Base-by-base conservation (phyloP, 1,139 yeast genomes). In the Taphrina sp. region DNA sequence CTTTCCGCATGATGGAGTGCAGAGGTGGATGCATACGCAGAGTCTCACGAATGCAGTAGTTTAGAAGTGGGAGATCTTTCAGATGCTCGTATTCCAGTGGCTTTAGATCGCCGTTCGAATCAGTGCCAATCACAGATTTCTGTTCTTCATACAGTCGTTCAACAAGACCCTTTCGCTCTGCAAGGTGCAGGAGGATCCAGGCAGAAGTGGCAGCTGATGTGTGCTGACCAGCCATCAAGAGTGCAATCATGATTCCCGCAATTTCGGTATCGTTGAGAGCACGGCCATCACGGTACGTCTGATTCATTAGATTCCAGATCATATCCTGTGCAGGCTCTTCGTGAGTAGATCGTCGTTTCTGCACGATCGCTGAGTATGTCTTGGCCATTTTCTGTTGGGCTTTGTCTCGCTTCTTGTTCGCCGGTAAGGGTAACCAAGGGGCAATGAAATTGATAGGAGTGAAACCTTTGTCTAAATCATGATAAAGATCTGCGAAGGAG, bases 141-240 rank as follows among this genome's bases (percentile, higher is more conserved):
- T 90, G 83, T 72, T 92, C 98, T 60, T 80, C 70, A 68, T 78
- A 84, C 57, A 92, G 71, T 66, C 82, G 84, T 60, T 90, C 86
- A 74, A 88, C 95, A 59, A 90, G 72, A 39, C 86, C 83, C 41
- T 95, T 95, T 63, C 80, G 76, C 66, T 84, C 94, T 63, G 90
- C 97, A 63, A 92, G 77, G 69, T 92, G 98, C 63, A 92, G 78
- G 68, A 92, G 76, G 66, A 82, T 82, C 98, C 98, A 92, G 24
- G 96, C 86, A 46, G 96, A 86, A 23, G 98, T 92, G 24, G 97
- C 80, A 46, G 97, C 95, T 64, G 95, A 85, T 28, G 99, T 94
- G 72, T 92, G 99, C 74, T 92, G 99, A 61, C 98, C 99, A 65
- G 98, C 99, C 99, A 92, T 92, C 61, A 94, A 78, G 57, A 94